A percentile compares a stretch with the other conserved stretches of the same genome.
These are phyloP conservation scores for Vigna hirtella DNA, from an alignment of 306 rosid species.

Conservation along the genomic window DNA sequence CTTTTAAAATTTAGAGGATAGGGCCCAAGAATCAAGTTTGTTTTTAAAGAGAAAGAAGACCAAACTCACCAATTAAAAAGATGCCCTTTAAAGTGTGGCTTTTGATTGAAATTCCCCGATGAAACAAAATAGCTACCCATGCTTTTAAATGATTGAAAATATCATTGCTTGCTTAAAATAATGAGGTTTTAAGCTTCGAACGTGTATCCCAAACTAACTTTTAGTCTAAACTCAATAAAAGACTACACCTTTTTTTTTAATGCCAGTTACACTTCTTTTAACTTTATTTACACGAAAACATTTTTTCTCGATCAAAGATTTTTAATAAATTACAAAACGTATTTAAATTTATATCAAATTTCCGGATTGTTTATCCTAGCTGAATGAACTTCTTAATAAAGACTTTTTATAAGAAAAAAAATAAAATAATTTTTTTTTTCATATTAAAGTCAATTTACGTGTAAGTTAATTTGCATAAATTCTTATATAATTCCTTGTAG, in stretches of 20 bases:
- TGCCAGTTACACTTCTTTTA: not conserved
- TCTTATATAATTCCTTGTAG: not conserved
- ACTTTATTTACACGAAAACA: not conserved
- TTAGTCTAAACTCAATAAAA: constrained; percentile 19
- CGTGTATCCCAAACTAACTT: constrained; percentile 4
- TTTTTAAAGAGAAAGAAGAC: constrained; percentile 30
- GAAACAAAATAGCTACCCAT: not conserved
- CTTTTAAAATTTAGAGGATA: constrained; percentile 2
- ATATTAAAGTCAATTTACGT: no score
- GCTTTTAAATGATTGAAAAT: constrained; percentile 43
- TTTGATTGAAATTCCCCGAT: not conserved
- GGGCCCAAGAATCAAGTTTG: constrained; percentile 14
- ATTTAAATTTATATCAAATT: not conserved
- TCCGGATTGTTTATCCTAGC: not conserved
- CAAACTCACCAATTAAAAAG: constrained; percentile 34
- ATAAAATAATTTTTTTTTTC: no score
- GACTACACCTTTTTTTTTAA: not conserved
- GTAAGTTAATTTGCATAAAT: not conserved
- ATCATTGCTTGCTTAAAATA: not conserved
- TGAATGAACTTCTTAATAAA: not conserved
- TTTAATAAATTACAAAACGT: not conserved
- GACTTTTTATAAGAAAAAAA: no score
- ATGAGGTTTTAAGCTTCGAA: no score
- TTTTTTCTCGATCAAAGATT: not conserved
- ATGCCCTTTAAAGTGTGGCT: constrained; percentile 37